phyloP scores from a whole-genome alignment of 441 rosid species.

The Lepidium campestre region DNA sequence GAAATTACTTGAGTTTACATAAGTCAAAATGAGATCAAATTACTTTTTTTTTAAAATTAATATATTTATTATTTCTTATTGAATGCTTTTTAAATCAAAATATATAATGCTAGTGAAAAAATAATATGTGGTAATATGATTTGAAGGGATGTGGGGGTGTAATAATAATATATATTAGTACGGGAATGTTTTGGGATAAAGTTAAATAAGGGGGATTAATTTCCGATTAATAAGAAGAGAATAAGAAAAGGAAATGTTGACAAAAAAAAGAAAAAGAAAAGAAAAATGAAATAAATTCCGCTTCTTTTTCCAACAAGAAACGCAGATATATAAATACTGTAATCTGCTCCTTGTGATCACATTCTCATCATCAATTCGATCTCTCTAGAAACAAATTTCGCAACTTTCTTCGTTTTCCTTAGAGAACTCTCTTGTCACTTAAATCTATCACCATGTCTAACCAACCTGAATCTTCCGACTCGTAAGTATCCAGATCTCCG shows the following conservation, averaged over 20 bases:
- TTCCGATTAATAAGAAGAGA: neutral
- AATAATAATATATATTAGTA: neutral
- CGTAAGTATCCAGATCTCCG: conserved; percentile 54
- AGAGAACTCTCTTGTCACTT: neutral
- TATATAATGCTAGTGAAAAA: neutral
- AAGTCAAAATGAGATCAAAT: neutral
- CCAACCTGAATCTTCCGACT: conserved; percentile 78
- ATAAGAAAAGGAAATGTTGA: conserved; percentile 5
- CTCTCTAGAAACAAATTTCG: conserved; percentile 8
- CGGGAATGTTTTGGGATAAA: neutral
- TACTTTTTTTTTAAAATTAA: neutral
- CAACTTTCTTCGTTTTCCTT: neutral
- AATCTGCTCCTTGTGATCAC: neutral
- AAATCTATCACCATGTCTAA: conserved; percentile 42
- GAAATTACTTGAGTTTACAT: neutral
- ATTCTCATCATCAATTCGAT: neutral
- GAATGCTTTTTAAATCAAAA: neutral
- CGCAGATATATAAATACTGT: conserved; percentile 28
- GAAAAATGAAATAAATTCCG: conserved; percentile 15
- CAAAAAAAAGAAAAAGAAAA: neutral
- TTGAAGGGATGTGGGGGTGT: neutral
- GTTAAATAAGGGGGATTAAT: neutral
- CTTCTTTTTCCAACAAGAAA: conserved; percentile 54
- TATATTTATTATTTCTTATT: neutral
- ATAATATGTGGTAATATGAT: neutral